Conservation (phyloP, 768 basidiomycete genomes). For the Galerina sulciceps region DNA sequence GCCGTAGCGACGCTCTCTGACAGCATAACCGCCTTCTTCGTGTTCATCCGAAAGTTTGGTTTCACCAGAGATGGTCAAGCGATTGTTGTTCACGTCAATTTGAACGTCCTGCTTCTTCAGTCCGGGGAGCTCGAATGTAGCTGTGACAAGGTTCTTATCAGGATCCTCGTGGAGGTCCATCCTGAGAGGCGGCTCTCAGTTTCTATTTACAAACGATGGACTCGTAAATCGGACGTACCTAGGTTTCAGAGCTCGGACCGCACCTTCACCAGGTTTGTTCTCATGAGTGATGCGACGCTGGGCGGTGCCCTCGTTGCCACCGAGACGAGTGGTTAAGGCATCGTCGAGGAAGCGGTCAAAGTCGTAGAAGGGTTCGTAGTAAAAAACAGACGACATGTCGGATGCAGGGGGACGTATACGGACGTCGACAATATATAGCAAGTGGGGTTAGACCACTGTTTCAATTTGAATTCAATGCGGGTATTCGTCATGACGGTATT, state of each 20-base stretch:
- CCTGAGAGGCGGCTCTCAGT: conserved; percentile 28
- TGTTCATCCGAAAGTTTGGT: conserved; percentile 34
- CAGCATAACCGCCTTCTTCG: conserved; percentile 42
- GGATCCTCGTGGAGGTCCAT: conserved; percentile 60
- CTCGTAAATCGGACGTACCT: conserved; percentile 23
- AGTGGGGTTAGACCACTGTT: no score
- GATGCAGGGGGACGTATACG: not conserved
- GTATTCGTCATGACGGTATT: no score
- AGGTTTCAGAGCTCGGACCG: conserved; percentile 26
- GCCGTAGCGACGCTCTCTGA: conserved; percentile 56
- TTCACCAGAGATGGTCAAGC: conserved; percentile 57
- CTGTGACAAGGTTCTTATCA: conserved; percentile 52
- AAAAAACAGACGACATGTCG: conserved; percentile 11
- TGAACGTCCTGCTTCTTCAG: conserved; percentile 55
- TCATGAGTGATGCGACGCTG: not conserved
- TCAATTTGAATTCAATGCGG: no score
- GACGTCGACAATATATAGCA: no score
- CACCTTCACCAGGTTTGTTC: not conserved
- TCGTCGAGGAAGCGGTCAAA: conserved; percentile 47
- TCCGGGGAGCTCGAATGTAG: conserved; percentile 65
- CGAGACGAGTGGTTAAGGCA: conserved; percentile 15
- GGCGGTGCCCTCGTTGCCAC: conserved; percentile 2
- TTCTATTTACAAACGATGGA: not conserved
- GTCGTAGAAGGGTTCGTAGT: conserved; percentile 42
- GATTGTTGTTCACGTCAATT: conserved; percentile 56